Conservation (phyloP, 208 protist genomes). For the Leishmania tarentolae region DNA sequence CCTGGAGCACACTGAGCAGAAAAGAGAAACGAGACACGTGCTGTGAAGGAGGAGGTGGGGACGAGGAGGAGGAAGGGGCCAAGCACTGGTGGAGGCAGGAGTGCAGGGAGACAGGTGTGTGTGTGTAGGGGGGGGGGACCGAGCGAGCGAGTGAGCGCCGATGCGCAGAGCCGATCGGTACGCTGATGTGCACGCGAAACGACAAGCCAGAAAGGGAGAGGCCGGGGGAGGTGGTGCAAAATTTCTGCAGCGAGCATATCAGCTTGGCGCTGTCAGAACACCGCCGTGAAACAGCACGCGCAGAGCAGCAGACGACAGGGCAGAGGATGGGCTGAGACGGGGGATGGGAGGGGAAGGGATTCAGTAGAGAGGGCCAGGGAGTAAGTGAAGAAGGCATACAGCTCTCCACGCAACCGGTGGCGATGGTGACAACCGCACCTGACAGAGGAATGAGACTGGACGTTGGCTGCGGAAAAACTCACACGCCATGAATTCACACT, state of each 20-base stretch:
- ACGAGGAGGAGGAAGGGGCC: background rate
- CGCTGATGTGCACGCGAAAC: background rate
- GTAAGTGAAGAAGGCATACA: background rate
- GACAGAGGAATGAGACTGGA: background rate
- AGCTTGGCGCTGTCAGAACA: background rate
- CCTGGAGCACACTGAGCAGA: too few relatives aligned
- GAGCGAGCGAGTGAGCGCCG: background rate
- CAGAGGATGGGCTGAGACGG: background rate
- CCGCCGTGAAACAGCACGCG: too few relatives aligned
- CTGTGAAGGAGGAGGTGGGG: too few relatives aligned
- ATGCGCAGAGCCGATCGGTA: background rate
- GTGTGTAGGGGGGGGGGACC: too few relatives aligned
- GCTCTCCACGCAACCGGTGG: background rate
- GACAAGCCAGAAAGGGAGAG: background rate
- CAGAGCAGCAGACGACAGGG: background rate
- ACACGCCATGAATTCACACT: background rate
- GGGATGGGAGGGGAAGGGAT: too few relatives aligned
- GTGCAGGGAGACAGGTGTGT: background rate
- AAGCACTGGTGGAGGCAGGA: background rate
- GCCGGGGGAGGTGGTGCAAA: background rate
- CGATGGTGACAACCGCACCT: background rate
- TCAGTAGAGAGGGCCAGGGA: background rate
- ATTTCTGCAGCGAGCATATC: background rate
- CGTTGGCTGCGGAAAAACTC: background rate
- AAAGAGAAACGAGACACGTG: too few relatives aligned